These are phyloP conservation scores for Aspergillus aculeatinus DNA, from an alignment of 2,329 filamentous ascomycete species.

Conservation along the genomic window DNA sequence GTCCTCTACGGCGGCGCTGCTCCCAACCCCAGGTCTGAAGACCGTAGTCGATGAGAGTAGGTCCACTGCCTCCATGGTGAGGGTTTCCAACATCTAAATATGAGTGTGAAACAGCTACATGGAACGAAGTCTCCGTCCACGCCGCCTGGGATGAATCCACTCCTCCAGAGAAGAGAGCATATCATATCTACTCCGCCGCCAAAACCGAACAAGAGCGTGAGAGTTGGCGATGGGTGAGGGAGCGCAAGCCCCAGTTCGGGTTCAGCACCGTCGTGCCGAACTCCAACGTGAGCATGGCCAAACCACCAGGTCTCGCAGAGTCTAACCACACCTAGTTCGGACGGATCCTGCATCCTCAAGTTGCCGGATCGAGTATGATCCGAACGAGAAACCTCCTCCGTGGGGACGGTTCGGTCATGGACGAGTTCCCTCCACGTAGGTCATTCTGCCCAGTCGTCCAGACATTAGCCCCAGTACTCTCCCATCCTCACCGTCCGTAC, in stretches of 20 bases:
- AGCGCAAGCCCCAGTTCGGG: constrained; percentile 46
- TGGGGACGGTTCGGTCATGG: background rate
- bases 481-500: background rate
- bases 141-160: constrained; percentile 8
- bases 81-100: background rate
- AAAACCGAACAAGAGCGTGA: constrained; percentile 50
- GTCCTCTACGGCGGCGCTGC: constrained; percentile 15
- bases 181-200: constrained; percentile 35
- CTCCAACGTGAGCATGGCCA: constrained; percentile 21
- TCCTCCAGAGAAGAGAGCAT: background rate
- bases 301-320: background rate
- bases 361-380: background rate
- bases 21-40: background rate
- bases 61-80: background rate
- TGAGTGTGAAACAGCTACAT: constrained; percentile 3
- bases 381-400: background rate
- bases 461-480: background rate
- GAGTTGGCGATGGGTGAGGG: constrained; percentile 48
- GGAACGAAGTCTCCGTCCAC: constrained; percentile 10
- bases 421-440: background rate
- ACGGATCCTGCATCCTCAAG: background rate
- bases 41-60: constrained; percentile 15
- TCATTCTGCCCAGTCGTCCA: background rate
- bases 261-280: constrained; percentile 43
- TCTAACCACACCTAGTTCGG: background rate